These are phyloP conservation scores for Calamus simplicifolius DNA, from an alignment of 176 grass and related monocot species.

Conservation along the genomic window DNA sequence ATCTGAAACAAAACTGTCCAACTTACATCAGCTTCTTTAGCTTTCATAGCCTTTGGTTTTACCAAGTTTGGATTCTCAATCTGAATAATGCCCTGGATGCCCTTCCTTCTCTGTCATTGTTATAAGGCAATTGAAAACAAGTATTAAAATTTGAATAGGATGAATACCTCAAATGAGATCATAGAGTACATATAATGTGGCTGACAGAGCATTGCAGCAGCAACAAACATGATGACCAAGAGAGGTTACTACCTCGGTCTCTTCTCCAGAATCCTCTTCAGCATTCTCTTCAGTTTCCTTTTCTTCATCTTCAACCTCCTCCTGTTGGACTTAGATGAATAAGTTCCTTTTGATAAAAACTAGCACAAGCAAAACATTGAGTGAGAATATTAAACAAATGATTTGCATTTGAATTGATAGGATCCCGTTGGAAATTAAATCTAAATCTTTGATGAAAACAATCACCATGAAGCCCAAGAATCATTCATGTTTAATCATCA, in stretches of 20 bases:
- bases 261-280: constrained; percentile 14
- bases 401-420: no score
- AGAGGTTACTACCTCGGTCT: constrained; percentile 9
- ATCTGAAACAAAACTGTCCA: not conserved
- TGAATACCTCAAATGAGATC: not conserved
- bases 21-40: constrained; percentile 25
- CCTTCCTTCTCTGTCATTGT: constrained; percentile 15
- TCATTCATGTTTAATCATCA: no score
- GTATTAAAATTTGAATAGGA: not conserved
- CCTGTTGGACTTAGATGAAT: not conserved
- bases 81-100: constrained; percentile 12
- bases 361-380: no score
- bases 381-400: no score
- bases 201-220: not conserved
- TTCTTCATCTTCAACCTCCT: constrained; percentile 15
- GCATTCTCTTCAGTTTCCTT: constrained; percentile 12
- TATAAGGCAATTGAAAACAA: not conserved
- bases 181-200: not conserved
- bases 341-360: no score
- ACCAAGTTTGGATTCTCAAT: constrained; percentile 23
- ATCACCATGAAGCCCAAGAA: no score
- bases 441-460: no score
- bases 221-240: not conserved
- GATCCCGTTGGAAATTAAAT: no score
- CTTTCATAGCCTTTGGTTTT: constrained; percentile 18